Base-by-base conservation (phyloP, 2,329 filamentous ascomycete genomes). In the Apiospora arundinis region DNA sequence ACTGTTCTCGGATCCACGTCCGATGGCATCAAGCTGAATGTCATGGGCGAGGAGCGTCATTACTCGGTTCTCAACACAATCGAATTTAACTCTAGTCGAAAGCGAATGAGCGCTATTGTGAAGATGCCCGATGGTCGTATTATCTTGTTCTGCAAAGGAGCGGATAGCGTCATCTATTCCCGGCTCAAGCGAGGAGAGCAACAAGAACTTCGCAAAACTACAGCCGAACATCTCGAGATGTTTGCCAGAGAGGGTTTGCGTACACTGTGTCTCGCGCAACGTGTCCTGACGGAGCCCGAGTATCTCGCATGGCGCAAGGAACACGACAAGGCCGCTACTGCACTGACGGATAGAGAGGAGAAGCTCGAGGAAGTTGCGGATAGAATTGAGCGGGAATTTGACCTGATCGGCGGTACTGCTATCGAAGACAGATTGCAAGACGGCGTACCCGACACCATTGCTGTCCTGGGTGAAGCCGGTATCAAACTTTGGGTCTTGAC, bases 401-500 rank as follows among this genome's bases (percentile, higher is more conserved):
- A 89, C 71, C 89, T 99, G 8, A 84, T 99, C 28, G 96, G 96
- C 73, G 96, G 96, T 65, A 99, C 96, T 23, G 96, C 96, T 56
- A 99, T 99, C 75, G 96, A 99, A 82, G 96, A 99, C 86, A 91
- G 95, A 76, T 87, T 99, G 40, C 96, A 99, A 83, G 96, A 99
- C 76, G 96, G 95, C 72, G 96, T 99, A 4, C 96, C 96, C 8
- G 96, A 98, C 79, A 95, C 96, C 0, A 99, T 99, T 77, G 93
- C 92, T 68, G 85, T 99, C 63, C 90, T 99, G 69, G 95, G 92
- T 42, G 91, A 95, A 78, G 96, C 96, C 70, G 97, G 97, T 80
- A 98, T 99, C 83, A 99, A 99, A 83, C 89, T 99, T 9, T 99
- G 96, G 96, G 96, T 99, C 70, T 85, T 99, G 74, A 99, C 96